These are phyloP conservation scores for Lasiosphaeria ovina DNA, from an alignment of 495 filamentous ascomycete genomes.

Conservation along the genomic window DNA sequence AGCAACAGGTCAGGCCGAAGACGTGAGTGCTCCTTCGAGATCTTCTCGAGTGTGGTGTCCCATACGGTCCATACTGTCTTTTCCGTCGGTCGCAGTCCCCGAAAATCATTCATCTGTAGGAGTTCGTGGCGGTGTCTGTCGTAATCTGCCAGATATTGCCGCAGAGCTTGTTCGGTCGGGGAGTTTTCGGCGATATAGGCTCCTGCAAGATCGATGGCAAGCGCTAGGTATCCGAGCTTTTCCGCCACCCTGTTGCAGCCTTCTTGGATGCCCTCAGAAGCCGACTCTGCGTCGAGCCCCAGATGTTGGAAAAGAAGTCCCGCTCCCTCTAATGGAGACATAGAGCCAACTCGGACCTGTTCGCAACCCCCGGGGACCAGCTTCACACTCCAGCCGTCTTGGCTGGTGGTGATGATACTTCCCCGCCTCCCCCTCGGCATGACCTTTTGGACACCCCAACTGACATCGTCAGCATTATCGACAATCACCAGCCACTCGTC, in stretches of 20 bases:
- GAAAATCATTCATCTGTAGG: conserved; percentile 20
- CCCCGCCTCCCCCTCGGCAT: conserved; percentile 26
- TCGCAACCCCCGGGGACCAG: conserved; percentile 21
- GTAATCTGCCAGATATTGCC: conserved; percentile 24
- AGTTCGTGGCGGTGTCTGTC: conserved; percentile 20
- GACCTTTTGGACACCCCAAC: conserved; percentile 25
- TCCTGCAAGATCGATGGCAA: conserved; percentile 32
- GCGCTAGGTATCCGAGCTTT: conserved; percentile 45
- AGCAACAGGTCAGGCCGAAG: conserved; percentile 23
- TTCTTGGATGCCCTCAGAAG: conserved; percentile 26
- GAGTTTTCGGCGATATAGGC: conserved; percentile 48
- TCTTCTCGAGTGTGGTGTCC: conserved; percentile 32
- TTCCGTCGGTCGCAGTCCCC: conserved; percentile 21
- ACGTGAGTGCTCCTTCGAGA: conserved; percentile 19
- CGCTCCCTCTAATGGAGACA: conserved; percentile 16
- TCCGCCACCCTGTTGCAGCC: conserved; percentile 28
- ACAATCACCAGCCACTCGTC: conserved; percentile 42
- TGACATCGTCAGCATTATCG: conserved; percentile 46
- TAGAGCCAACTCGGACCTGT: conserved; percentile 9
- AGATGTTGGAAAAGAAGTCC: conserved; percentile 19
- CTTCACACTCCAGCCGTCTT: conserved; percentile 19
- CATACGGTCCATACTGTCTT: conserved; percentile 33
- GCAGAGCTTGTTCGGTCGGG: conserved; percentile 26
- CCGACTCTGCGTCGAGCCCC: conserved; percentile 1
- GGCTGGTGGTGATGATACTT: conserved; percentile 29